Conservation (phyloP, 805 yeast species). For the Lachancea thermotolerans region DNA sequence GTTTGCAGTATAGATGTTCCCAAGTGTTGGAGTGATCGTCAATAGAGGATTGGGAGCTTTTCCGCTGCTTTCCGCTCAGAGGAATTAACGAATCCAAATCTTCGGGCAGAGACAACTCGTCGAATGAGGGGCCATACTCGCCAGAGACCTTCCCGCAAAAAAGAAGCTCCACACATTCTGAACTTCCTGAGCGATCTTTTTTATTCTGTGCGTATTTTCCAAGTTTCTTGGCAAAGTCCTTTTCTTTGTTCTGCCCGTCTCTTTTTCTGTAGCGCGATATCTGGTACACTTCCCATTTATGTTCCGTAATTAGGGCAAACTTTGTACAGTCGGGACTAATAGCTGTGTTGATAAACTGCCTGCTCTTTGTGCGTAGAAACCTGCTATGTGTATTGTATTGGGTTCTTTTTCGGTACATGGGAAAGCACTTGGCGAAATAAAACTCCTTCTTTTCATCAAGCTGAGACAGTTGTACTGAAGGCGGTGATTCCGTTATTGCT, state of each 20-base stretch:
- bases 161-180: conserved; percentile 44
- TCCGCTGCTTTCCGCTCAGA: conserved; percentile 9
- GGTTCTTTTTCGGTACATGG: conserved; percentile 61
- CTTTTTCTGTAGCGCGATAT: conserved; percentile 29
- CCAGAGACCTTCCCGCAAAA: conserved; percentile 68
- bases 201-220: conserved; percentile 21
- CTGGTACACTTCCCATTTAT: conserved; percentile 68
- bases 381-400: conserved; percentile 49
- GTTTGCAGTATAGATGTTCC: conserved; percentile 54
- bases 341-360: conserved; percentile 48
- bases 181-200: conserved; percentile 31
- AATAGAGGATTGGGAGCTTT: conserved; percentile 6
- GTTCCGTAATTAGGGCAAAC: conserved; percentile 59
- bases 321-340: conserved; percentile 57
- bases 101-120: conserved; percentile 29
- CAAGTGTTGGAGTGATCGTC: conserved; percentile 28
- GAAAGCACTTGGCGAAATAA: conserved; percentile 73
- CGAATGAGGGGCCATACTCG: conserved; percentile 52
- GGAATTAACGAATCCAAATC: conserved; percentile 13
- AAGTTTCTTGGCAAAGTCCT: not conserved
- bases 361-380: conserved; percentile 41
- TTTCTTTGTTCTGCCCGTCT: not conserved
- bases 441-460: conserved; percentile 47
- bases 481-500: conserved; percentile 2
- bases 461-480: conserved; percentile 6